phyloP scores from a whole-genome alignment of 345 rosid genomes.

The Salix viminalis region DNA sequence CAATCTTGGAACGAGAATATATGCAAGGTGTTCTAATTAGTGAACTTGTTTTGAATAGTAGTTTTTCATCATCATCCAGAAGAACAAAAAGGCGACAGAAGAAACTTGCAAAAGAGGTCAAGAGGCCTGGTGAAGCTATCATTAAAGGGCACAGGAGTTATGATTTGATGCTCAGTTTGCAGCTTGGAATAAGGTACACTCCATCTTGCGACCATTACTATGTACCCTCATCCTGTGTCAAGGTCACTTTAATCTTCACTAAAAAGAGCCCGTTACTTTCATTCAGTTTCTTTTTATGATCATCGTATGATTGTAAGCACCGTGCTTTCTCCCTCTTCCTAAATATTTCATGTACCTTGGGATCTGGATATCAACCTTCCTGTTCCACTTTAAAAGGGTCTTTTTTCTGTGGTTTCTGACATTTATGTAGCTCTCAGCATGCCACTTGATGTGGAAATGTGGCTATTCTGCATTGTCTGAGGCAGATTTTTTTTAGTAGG shows the following conservation, averaged over 20 bases:
- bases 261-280: too few relatives aligned
- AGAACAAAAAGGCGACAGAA: conserved; percentile 64
- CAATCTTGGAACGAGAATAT: conserved; percentile 87
- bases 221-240: not conserved
- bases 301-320: not conserved
- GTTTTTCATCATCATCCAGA: conserved; percentile 67
- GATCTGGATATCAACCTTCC: too few relatives aligned
- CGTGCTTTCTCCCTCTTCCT: conserved; percentile 1
- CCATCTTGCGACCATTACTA: not conserved
- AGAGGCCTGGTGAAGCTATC: conserved; percentile 90
- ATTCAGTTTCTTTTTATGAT: too few relatives aligned
- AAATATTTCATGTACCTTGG: not conserved
- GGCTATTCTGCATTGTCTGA: too few relatives aligned
- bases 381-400: too few relatives aligned
- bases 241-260: too few relatives aligned
- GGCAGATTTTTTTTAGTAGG: not conserved
- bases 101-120: conserved; percentile 70
- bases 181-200: conserved; percentile 86
- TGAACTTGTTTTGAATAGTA: conserved; percentile 68
- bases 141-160: conserved; percentile 96
- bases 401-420: too few relatives aligned
- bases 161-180: conserved; percentile 92
- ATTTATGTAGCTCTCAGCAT: too few relatives aligned
- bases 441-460: too few relatives aligned
- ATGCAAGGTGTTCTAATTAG: conserved; percentile 96